These are phyloP conservation scores for Candida parachauliodes DNA, from an alignment of 805 yeast genomes.

Conservation along the genomic window DNA sequence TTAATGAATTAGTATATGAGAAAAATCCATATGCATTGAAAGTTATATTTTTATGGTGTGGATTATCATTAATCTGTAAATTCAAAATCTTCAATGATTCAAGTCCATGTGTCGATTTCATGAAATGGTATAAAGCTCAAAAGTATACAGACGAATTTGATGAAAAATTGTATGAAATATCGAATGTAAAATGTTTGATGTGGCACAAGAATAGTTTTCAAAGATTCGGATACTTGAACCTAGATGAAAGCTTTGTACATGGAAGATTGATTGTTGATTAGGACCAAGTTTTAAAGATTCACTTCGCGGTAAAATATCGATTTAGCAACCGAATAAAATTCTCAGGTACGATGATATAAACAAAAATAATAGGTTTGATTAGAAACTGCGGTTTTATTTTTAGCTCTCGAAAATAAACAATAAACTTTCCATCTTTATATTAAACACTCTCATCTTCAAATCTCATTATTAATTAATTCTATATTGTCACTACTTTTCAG, in stretches of 20 bases:
- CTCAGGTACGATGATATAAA: too few relatives aligned
- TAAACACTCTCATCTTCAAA: too few relatives aligned
- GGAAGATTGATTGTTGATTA: not conserved
- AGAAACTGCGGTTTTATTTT: too few relatives aligned
- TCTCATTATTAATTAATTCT: not conserved
- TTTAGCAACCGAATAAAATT: not conserved
- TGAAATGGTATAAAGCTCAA: slow-evolving; percentile 15
- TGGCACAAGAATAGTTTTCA: not conserved
- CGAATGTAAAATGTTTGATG: not conserved
- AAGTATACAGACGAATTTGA: slow-evolving; percentile 6
- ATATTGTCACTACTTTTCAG: too few relatives aligned
- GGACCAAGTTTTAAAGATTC: not conserved
- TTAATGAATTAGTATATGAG: slow-evolving; percentile 16
- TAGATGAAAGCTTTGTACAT: not conserved
- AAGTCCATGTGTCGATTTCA: slow-evolving; percentile 27
- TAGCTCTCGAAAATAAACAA: too few relatives aligned
- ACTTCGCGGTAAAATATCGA: too few relatives aligned
- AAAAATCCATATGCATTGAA: slow-evolving; percentile 24
- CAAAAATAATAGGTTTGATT: too few relatives aligned
- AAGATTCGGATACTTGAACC: not conserved
- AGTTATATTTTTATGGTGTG: slow-evolving; percentile 19
- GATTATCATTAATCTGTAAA: slow-evolving; percentile 12
- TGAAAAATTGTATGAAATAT: not conserved
- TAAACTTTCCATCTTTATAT: too few relatives aligned
- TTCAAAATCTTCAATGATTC: slow-evolving; percentile 5